Percentiles rank a stretch among this genome's conserved stretches.
These are phyloP conservation scores for Senna siamea DNA, from an alignment of 306 rosid species.

Conservation along the genomic window DNA sequence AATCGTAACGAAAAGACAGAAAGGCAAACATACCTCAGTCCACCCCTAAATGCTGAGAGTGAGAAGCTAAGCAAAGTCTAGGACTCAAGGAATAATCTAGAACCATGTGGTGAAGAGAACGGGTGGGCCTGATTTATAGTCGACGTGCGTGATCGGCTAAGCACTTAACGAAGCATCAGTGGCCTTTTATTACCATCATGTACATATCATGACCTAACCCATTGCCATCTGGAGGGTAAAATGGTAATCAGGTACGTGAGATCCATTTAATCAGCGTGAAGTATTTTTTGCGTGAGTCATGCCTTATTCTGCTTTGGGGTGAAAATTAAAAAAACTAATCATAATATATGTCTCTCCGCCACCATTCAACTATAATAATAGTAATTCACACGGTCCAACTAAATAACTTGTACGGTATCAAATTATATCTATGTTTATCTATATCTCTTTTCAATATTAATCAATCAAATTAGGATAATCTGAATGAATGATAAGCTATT, in stretches of 20 bases:
- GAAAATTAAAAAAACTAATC: too few species aligned
- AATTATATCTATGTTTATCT: too few species aligned
- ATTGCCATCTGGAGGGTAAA: slow-evolving; percentile 2
- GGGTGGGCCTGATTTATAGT: not conserved
- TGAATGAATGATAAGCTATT: too few species aligned
- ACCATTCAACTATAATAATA: too few species aligned
- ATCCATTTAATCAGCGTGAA: too few species aligned
- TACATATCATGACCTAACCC: slow-evolving; percentile 4
- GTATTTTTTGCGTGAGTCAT: too few species aligned
- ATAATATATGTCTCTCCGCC: too few species aligned
- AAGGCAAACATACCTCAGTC: slow-evolving; percentile 44
- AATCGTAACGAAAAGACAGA: not conserved
- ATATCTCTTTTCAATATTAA: too few species aligned
- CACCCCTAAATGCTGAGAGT: slow-evolving; percentile 36
- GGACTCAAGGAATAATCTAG: slow-evolving; percentile 44
- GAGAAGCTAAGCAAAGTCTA: not conserved
- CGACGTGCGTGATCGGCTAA: not conserved
- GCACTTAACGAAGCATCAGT: not conserved
- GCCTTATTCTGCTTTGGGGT: too few species aligned
- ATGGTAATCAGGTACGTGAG: not conserved
- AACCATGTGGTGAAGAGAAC: not conserved
- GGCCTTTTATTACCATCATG: not conserved
- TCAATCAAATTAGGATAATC: too few species aligned
- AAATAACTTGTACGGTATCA: too few species aligned
- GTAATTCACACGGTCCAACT: too few species aligned